Evolutionary conservation across 306 rosid species (phyloP), one percentile per base, ranked within the genome.

Genomic region (Sophora flavescens): DNA sequence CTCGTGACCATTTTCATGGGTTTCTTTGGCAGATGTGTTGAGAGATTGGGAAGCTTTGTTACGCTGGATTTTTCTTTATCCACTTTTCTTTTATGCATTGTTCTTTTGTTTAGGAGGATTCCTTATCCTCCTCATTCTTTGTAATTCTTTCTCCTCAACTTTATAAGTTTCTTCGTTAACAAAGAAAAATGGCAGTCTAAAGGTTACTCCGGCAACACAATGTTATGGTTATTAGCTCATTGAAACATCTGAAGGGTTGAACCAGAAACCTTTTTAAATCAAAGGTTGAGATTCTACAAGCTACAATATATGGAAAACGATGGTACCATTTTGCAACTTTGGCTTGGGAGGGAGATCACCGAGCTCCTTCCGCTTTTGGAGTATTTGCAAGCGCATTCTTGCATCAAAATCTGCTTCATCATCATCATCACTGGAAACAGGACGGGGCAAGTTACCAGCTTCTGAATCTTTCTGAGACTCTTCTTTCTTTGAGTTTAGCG

Each of bases 321-420:
- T 36, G 22, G 41, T 86, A 95, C 99, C 97, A 62, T 84, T 84
- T 69, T 13, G 85, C 67, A 74, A 45, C 76, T 88, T 92, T 44
- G 86, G 87, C 81, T 88, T 91, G 5, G 88, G 81, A 52, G 93
- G 93, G 63, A 59, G 73, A 84, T 88, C 91, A 61, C 93, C 97
- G 78, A 89, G 71, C 70, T 96, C 97, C 33, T 76, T 88, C 73
- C 93, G 87, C 79, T 86, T 96, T 80, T 72, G 86, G 53, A 96
- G 93, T 84, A 96, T 92, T 79, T 82, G 91, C 84, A 68, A 80
- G 66, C 98, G 97, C 99, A 96, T 96, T 68, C 91, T 84, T 63
- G 93, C 76, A 84, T 92, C 98, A 79, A 96, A 96, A 84, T 87
- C 85, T 51, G 96, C 92, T 70, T 82, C 85, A 81, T 91, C 93